phyloP scores from a whole-genome alignment of 192 early-diverging fungal species.

The Umbelopsis isabellina region DNA sequence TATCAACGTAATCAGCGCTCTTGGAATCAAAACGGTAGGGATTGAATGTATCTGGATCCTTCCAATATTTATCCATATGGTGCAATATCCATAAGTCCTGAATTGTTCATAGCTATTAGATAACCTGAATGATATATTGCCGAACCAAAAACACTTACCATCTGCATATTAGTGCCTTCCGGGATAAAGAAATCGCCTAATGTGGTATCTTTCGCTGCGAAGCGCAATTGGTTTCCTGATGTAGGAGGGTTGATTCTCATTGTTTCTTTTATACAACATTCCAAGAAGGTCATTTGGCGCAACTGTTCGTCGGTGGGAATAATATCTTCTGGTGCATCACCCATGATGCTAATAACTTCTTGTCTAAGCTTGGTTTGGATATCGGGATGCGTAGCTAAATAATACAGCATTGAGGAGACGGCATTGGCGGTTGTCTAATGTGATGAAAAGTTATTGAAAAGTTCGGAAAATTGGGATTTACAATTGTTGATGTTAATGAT shows the following conservation, averaged over 20 bases:
- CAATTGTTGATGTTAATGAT: background rate
- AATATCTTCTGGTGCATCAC: conserved; percentile 51
- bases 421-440: conserved; percentile 8
- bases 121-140: background rate
- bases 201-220: conserved; percentile 10
- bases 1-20: background rate
- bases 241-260: conserved; percentile 26
- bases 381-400: conserved; percentile 31
- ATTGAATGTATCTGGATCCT: conserved; percentile 16
- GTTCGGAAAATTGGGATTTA: too few species aligned
- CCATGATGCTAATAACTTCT: conserved; percentile 53
- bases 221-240: conserved; percentile 1
- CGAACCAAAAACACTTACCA: background rate
- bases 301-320: conserved; percentile 56
- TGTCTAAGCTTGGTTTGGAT: conserved; percentile 51
- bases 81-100: conserved; percentile 1
- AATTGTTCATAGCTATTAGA: background rate
- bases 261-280: conserved; percentile 51
- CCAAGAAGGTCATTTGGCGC: conserved; percentile 52
- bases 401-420: conserved; percentile 7
- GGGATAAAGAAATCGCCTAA: conserved; percentile 18
- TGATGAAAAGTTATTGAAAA: too few species aligned
- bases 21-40: background rate
- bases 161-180: background rate
- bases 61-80: conserved; percentile 18